phyloP scores from a whole-genome alignment of 2,329 filamentous ascomycete species.

The Aspergillus amoenus region DNA sequence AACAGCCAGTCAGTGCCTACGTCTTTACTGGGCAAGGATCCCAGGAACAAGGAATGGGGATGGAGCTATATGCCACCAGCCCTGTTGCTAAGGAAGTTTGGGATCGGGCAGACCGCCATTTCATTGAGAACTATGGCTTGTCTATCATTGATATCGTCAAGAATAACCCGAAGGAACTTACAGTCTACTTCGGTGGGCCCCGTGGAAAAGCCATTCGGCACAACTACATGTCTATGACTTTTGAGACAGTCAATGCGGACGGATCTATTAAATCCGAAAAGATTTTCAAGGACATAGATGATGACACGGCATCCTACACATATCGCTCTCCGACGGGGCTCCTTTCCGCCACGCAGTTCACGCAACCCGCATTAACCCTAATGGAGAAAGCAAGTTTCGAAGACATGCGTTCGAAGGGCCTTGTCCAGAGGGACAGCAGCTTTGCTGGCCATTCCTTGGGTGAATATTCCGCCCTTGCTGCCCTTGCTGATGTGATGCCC shows the following conservation, averaged over 20 bases:
- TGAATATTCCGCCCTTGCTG: conserved; percentile 96
- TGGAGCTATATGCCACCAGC: conserved; percentile 95
- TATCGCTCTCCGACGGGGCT: conserved; percentile 94
- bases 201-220: conserved; percentile 95
- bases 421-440: conserved; percentile 93
- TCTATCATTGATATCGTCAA: conserved; percentile 98
- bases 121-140: conserved; percentile 98
- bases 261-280: conserved; percentile 96
- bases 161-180: conserved; percentile 99
- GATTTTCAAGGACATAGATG: conserved; percentile 97
- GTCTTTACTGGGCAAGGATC: conserved; percentile 98
- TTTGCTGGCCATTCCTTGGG: conserved; percentile 97
- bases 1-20: conserved; percentile 94
- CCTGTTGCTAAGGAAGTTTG: conserved; percentile 94
- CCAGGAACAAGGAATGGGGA: conserved; percentile 99
- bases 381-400: conserved; percentile 99
- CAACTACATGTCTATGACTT: conserved; percentile 99
- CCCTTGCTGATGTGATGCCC: conserved; percentile 98
- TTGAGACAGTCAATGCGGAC: conserved; percentile 93
- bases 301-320: conserved; percentile 91
- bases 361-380: conserved; percentile 90
- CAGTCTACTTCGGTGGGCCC: conserved; percentile 95
- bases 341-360: conserved; percentile 96
- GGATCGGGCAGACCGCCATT: conserved; percentile 96
- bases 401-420: conserved; percentile 96